Conservation (phyloP, 768 basidiomycete species). For the Leccinum pellstonianum region DNA sequence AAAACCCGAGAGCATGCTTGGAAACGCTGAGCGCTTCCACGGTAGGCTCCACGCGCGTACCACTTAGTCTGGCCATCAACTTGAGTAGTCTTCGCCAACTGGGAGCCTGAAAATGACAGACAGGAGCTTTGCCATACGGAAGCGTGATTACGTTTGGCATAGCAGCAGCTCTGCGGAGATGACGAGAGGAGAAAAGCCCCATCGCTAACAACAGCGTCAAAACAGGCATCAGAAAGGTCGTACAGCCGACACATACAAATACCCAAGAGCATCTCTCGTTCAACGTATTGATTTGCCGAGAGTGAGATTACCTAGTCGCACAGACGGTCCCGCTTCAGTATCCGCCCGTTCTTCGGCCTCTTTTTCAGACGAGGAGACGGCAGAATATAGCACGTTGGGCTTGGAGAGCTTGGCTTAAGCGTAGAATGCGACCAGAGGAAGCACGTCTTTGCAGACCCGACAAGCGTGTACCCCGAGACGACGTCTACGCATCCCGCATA, state of each 20-base stretch:
- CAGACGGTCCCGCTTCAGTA: constrained; percentile 9
- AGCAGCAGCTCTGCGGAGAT: constrained; percentile 45
- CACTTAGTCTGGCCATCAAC: constrained; percentile 70
- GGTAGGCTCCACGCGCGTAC: constrained; percentile 67
- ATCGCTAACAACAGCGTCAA: constrained; percentile 48
- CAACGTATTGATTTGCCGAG: constrained; percentile 48
- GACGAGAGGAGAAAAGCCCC: constrained; percentile 57
- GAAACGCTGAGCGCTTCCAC: constrained; percentile 60
- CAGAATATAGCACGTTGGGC: constrained; percentile 81
- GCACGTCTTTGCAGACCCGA: too few relatives aligned
- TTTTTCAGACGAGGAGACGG: constrained; percentile 45
- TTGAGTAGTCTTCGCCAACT: constrained; percentile 74
- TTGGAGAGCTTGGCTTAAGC: constrained; percentile 52
- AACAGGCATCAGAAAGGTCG: not conserved
- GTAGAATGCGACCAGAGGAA: constrained; percentile 37
- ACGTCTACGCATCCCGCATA: too few relatives aligned
- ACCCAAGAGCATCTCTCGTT: constrained; percentile 54
- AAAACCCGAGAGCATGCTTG: constrained; percentile 57
- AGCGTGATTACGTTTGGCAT: constrained; percentile 74
- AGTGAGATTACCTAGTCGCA: constrained; percentile 13
- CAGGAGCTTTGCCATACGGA: constrained; percentile 64
- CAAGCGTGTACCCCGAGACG: too few relatives aligned
- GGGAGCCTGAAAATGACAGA: constrained; percentile 71
- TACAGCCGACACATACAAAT: constrained; percentile 53
- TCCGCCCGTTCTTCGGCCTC: constrained; percentile 17